Evolutionary conservation across 306 rosid species (phyloP), one percentile per base, ranked within the genome.

Genomic region (Prunus fruticosa): DNA sequence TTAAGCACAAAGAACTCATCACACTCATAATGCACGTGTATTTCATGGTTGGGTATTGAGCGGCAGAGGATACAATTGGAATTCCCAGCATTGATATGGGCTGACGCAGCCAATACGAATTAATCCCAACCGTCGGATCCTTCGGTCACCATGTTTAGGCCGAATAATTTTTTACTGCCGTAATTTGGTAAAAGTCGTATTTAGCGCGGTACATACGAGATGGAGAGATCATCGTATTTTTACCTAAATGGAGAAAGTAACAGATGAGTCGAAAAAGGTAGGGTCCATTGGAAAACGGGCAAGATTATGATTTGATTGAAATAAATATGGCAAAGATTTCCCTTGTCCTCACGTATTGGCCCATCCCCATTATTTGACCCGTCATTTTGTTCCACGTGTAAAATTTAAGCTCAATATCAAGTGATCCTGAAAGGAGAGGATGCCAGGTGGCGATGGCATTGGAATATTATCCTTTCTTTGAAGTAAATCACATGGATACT

Each of bases 11-110:
- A 4, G 3, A 53, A 6, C 30, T 19, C 12, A 22, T 12, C 18
- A 11, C 32, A 58, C 8, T 2, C 64, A 23, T 22, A 10, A 75
- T 70, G 71, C 85, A 81, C 79, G 85, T 78, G 83, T 58, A 75
- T 11, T 18, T 78, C 67, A 3, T 75, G 77, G 60, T 57, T 8
- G 60, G 49, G 12, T 6, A 12, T 4, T 8, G 69, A 28, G 32
- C 13, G 38, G 76, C 18, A 2, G n/a, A 28, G 79, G 73, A 13
- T 3, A 76, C 52, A 3, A 49, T 69, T 1, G 67, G 61, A 30
- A 82, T 28, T 75, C 34, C 15, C 1, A 63, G 30, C 6, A 63
- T 7, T 18, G 8, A 4, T 10, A 23, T 11, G 64, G 8, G 18
- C 34, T 9, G 64, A 11, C 28, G 8, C 64, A 23, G 32, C 64